Base-by-base conservation (phyloP, 1,139 yeast genomes). In the Hemisphaericaspora xylofermentans region DNA sequence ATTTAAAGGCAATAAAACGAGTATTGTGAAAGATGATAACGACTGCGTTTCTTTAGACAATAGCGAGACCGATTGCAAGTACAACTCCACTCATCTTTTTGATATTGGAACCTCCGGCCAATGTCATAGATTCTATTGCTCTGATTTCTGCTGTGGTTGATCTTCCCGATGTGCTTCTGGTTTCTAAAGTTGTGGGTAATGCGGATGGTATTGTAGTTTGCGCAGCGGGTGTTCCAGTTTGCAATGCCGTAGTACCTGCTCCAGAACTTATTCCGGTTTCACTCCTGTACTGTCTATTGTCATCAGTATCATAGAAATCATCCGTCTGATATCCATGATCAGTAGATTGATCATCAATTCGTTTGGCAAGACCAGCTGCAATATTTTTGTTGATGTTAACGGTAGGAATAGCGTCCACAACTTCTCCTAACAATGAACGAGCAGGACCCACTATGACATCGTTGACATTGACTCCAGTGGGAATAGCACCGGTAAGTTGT, bases 261-360 rank as follows among this genome's bases (percentile, higher is more conserved):
- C 16, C 10, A 14, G 16, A 4, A 5, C 33, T 13, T 8, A 13
- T 29, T 29, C 3, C 12, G 6, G 14, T 7, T 14, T 3, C n/a
- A 28, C 14, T 30, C 2, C 33, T 16, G 14, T 30, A 17, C 14
- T 10, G 7, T n/a, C 34, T 19, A 7, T 18, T 16, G n/a, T 31
- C 12, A 13, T 31, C 34, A 6, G 34, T 31, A n/a, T 31, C 34
- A 31, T 31, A 31, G 17, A 19, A 32, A 12, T 34, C 44, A n/a
- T 31, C 34, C 15, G 35, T 32, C 17, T 30, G 26, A 7, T 28
- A 8, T 3, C 31, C 31, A 28, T 28, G 8, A 15, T 28, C 31
- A 13, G 10, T 3, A 14, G 13, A 4, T 8, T 24, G 27, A n/a
- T 24, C 12, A 4, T 12, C 16, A 19, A 9, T 16, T 4, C 16